Evolutionary conservation across 73 alveolate genomes (phyloP).

Genomic region (Paramecium pentaurelia): DNA sequence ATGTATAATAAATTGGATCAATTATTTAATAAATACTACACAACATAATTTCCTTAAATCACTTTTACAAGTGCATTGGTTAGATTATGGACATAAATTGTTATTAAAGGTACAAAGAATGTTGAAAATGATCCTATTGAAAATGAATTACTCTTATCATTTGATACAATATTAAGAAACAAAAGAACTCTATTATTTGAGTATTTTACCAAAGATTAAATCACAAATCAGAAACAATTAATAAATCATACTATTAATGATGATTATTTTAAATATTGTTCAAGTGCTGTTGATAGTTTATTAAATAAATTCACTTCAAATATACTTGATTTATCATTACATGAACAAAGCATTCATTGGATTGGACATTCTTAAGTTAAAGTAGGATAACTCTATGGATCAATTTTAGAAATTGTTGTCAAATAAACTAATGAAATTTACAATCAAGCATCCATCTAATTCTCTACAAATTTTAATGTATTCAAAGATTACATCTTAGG

Average conservation of each 20-base stretch:
- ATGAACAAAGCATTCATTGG: constrained; percentile 36
- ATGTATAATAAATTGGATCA: background rate
- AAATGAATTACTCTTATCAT: background rate
- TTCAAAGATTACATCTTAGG: background rate
- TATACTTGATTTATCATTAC: background rate
- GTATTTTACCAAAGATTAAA: background rate
- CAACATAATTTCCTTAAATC: background rate
- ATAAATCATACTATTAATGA: background rate
- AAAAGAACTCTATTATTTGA: background rate
- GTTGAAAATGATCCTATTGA: background rate
- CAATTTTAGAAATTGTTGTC: background rate
- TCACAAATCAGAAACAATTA: background rate
- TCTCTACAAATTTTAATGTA: background rate
- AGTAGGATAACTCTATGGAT: background rate
- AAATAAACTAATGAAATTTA: background rate
- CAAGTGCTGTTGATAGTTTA: background rate
- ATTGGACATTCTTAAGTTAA: constrained; percentile 29
- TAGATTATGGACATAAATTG: constrained; percentile 24
- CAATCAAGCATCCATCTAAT: background rate
- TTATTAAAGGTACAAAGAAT: background rate
- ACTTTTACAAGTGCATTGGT: background rate
- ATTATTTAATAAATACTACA: background rate
- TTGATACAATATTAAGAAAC: background rate
- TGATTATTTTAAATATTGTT: background rate
- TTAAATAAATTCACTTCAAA: background rate